These are phyloP conservation scores for Akanthomyces uredinophilus DNA, from an alignment of 2,329 filamentous ascomycete species.

Conservation along the genomic window DNA sequence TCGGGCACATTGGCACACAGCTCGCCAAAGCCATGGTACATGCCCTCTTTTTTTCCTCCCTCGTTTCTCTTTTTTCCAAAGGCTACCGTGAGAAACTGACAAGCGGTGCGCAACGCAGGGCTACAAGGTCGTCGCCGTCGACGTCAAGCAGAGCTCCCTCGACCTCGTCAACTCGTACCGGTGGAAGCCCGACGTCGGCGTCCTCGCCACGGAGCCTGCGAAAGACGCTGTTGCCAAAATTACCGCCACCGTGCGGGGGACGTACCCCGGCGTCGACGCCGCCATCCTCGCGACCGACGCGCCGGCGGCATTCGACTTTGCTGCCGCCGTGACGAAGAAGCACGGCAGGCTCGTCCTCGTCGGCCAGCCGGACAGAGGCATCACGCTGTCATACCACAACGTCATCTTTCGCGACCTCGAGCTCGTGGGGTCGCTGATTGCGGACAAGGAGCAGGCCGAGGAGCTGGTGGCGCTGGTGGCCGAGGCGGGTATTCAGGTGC, in stretches of 20 bases:
- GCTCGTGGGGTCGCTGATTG: conserved; percentile 16
- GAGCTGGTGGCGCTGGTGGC: conserved; percentile 15
- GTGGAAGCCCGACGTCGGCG: conserved; percentile 9
- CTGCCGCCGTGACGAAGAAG: conserved; percentile 15
- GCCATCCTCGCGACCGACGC: conserved; percentile 17
- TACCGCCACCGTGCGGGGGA: background rate
- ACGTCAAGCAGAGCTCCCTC: conserved; percentile 14
- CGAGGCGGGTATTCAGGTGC: conserved; percentile 14
- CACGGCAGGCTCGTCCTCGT: conserved; percentile 17
- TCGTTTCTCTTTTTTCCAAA: too few species aligned
- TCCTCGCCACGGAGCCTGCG: conserved; percentile 16
- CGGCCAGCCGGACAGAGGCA: conserved; percentile 17
- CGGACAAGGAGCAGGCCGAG: conserved; percentile 9
- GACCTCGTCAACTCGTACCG: conserved; percentile 13
- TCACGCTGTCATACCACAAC: conserved; percentile 15
- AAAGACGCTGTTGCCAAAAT: conserved; percentile 13
- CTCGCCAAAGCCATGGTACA: conserved; percentile 16
- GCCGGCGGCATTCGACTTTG: conserved; percentile 15
- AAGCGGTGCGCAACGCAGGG: background rate
- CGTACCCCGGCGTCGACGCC: conserved; percentile 17
- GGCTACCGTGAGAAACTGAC: background rate
- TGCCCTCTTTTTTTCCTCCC: too few species aligned
- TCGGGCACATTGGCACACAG: conserved; percentile 17
- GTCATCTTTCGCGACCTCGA: conserved; percentile 17
- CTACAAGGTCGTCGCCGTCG: conserved; percentile 16